These are phyloP conservation scores for Chamaecyparis obtusa DNA, from an alignment of 75 land plant genomes.

Conservation along the genomic window DNA sequence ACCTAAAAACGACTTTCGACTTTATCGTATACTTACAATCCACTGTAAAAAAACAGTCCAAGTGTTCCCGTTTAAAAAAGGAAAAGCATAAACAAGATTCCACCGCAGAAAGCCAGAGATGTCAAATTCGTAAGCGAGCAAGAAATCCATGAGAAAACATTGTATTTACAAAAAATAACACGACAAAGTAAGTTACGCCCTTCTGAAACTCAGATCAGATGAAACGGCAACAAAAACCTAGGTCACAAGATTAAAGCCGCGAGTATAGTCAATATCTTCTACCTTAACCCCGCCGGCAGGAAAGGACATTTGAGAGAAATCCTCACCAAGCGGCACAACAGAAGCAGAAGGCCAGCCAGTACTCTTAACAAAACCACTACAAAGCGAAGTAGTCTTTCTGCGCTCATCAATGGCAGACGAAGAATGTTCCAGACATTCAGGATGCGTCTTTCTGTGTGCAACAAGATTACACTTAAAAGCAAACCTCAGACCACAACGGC, in stretches of 20 bases:
- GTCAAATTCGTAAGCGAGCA: not conserved
- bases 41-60: no score
- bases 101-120: not conserved
- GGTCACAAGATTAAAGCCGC: not conserved
- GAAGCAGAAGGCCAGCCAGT: not conserved
- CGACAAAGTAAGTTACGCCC: not conserved
- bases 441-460: conserved; percentile 28
- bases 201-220: not conserved
- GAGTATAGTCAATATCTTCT: not conserved
- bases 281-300: not conserved
- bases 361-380: no score
- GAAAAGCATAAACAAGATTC: not conserved
- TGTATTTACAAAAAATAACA: not conserved
- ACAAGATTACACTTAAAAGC: conserved; percentile 49
- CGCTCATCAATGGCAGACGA: not conserved
- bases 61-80: no score
- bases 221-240: not conserved
- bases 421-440: conserved; percentile 20
- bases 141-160: not conserved
- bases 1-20: no score
- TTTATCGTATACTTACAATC: no score
- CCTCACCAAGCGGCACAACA: not conserved
- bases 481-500: conserved; percentile 40
- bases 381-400: not conserved
- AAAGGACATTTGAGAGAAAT: not conserved